Base-by-base conservation (phyloP, 2,329 filamentous ascomycete species). In the Microsporum audouinii region DNA sequence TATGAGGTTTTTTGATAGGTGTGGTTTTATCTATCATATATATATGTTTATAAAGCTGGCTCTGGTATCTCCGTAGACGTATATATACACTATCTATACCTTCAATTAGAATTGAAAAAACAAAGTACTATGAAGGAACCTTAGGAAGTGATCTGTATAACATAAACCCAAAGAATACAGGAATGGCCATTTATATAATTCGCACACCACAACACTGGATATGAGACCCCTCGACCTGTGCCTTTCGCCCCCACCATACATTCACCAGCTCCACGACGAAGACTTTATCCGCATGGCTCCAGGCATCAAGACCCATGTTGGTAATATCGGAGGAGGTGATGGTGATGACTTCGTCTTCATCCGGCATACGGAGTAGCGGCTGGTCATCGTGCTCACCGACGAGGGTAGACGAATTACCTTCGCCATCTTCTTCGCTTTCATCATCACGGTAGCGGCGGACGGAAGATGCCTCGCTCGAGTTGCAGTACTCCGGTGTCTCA, bases 121-220 rank as follows among this genome's bases (percentile, higher is more conserved):
- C 17, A 23, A 23, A 23, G 17, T 1, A 23, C 17, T 23, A 23
- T 23, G 17, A 23, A 23, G 1, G 17, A 23, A 23, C 17, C 17
- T 36, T 47, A 29, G 17, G 23, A 4, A 47, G 17, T 41, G 14
- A 29, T 49, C 17, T 33, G 27, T 5, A 53, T n/a, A 14, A 53
- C 33, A 43, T 34, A 60, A 45, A 51, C 41, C 17, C 38, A 57
- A 17, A 63, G 27, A 56, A 58, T 59, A 41, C 39, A 58, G 14
- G 14, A 56, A 5, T n/a, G 41, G 29, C 27, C 27, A 33, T 31
- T 64, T 66, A 78, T 62, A 78, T 65, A 57, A 80, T 72, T 12
- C 75, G 73, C 57, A 80, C 71, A 33, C 78, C 78, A 67, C 78
- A 80, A 62, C 78, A 80, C 62, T 75, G 72, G 57, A 80, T 74